phyloP scores from a whole-genome alignment of 139 green algal species.

The Mychonastes homosphaera region DNA sequence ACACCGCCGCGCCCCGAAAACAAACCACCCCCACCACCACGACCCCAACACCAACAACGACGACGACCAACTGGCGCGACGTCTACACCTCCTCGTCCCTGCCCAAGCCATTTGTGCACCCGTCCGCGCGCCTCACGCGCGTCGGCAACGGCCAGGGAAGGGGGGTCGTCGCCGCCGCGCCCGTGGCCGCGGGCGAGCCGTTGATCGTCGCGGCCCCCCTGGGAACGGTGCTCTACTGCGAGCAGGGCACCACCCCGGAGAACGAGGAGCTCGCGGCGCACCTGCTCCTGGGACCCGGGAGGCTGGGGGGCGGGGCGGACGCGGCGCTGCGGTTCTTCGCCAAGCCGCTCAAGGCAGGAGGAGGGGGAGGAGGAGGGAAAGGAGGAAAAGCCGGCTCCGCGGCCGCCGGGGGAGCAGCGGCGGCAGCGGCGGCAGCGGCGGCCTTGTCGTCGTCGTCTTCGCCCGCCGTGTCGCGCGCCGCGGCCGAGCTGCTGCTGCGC shows the following conservation, averaged over 20 bases:
- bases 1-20: background rate
- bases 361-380: background rate
- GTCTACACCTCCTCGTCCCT: no score
- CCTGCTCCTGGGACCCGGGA: no score
- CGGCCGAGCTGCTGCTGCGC: no score
- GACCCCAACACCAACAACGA: background rate
- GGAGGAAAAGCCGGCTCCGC: slow-evolving; percentile 14
- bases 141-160: slow-evolving; percentile 17
- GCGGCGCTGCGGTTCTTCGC: no score
- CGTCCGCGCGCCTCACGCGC: no score
- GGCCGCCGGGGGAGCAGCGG: slow-evolving; percentile 10
- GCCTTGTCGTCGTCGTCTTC: background rate
- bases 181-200: slow-evolving; percentile 5
- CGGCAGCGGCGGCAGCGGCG: slow-evolving; percentile 14
- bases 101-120: slow-evolving; percentile 11
- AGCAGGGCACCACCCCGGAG: slow-evolving; percentile 20
- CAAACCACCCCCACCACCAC: background rate
- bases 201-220: slow-evolving; percentile 12
- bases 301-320: no score
- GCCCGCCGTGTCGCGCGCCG: no score
- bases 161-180: slow-evolving; percentile 7
- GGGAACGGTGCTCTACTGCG: slow-evolving; percentile 16
- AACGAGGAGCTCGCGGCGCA: slow-evolving; percentile 33
- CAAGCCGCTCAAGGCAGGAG: background rate
- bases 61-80: no score